Evolutionary conservation across 495 filamentous ascomycete genomes (phyloP), one percentile per base, ranked within the genome.

Genomic region (Neurospora sp.): DNA sequence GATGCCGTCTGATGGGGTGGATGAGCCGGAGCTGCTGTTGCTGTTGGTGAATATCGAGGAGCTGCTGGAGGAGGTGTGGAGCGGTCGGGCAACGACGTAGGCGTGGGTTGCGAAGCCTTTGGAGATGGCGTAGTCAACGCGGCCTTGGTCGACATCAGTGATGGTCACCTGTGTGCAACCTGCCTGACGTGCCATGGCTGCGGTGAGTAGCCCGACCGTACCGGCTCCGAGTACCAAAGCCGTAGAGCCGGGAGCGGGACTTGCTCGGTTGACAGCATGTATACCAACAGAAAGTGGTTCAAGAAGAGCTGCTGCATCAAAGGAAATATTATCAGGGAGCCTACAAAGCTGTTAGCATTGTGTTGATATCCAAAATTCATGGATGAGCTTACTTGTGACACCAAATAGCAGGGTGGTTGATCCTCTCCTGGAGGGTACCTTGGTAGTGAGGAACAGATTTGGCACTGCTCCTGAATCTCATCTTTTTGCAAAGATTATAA

Each of bases 261-360:
- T 77, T 27, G 86, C 85, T 38, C 94, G 87, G 41, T 90, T 90
- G 61, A 92, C 87, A 16, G 92, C 92, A 80, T 97, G 94, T 45
- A 97, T 87, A 38, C 91, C 94, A 22, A 98, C 94, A 0, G 91
- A 90, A 1, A 98, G 82, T 0, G 94, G 94, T 78, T 98, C 94
- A 6, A 96, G 85, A 1, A 98, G 83, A 1, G 94, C 93, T 69
- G 93, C 94, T 10, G 90, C 87, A 35, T 90, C 90, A 68, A 91
- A 90, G 1, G 91, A 91, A 18, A 97, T 85, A 44, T 82, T 81
- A 1, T 90, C 87, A 0, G 94, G 94, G 12, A 97, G 87, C 73
- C 87, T 89, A 73, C 6, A 18, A 31, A 45, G 47, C 79, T 81
- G 74, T 35, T 39, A 69, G 45, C 45, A 31, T n/a, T 16, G 47